Evolutionary conservation across 192 early-diverging fungal genomes (phyloP).

Genomic region (Podila verticillata): DNA sequence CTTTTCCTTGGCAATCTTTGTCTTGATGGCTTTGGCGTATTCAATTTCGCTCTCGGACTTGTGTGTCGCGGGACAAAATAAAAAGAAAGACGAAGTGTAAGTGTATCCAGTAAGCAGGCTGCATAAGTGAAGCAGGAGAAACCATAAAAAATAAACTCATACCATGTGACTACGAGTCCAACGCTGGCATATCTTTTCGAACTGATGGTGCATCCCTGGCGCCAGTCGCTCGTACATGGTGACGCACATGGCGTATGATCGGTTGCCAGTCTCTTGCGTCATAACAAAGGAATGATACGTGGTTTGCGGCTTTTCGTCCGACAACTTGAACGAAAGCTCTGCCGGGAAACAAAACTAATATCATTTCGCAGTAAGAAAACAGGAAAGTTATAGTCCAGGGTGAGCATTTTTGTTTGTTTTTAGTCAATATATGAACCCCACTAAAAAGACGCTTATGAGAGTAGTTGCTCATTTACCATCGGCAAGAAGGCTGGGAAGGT

Average conservation of each 20-base stretch:
- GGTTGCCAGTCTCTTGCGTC: conserved; percentile 55
- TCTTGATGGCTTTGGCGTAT: conserved; percentile 36
- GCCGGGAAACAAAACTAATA: conserved; percentile 57
- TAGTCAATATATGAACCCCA: neutral
- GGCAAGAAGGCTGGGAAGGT: conserved; percentile 30
- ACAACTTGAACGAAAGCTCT: conserved; percentile 36
- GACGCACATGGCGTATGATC: conserved; percentile 51
- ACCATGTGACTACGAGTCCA: conserved; percentile 38
- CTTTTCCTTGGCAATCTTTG: conserved; percentile 27
- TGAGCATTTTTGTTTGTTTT: neutral
- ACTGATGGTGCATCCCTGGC: conserved; percentile 18
- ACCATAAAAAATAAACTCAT: neutral
- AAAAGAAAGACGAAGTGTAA: no score
- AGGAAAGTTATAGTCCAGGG: neutral
- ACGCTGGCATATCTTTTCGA: conserved; percentile 24
- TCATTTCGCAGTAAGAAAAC: conserved; percentile 4
- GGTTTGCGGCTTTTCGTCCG: conserved; percentile 29
- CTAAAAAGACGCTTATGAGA: neutral
- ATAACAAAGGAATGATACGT: conserved; percentile 57
- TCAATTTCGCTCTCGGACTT: conserved; percentile 50
- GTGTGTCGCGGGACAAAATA: neutral
- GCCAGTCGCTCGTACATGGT: conserved; percentile 48
- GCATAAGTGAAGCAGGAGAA: neutral
- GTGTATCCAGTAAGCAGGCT: no score
- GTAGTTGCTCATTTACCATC: conserved; percentile 6